Evolutionary conservation across 1,139 yeast genomes (phyloP), one percentile per base, ranked within the genome.

Genomic region (Pichia sp.): DNA sequence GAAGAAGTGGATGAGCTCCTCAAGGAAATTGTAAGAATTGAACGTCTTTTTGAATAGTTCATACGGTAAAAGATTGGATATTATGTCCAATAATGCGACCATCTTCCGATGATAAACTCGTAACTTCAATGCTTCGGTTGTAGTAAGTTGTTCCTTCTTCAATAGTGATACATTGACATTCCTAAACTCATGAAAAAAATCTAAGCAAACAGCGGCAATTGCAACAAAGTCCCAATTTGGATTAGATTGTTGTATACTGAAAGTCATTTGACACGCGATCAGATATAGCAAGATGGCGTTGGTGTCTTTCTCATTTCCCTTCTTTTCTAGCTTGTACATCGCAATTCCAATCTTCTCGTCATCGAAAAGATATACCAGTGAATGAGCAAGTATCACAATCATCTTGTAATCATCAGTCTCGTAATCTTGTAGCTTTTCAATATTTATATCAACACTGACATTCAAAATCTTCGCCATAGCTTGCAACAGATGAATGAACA

Each of bases 21-120:
- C 66, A 7, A 80, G 48, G 4, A 73, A 70, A 15, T 68, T 52
- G 48, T 77, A 77, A 15, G 71, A 69, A 9, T 67, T 53, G 22
- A 79, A 54, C 48, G 71, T 76, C 33, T 72, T 66, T 35, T 69
- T 69, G 0, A 74, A 67, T 23, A 69, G 66, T 30, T 77, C 69
- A 48, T 59, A 73, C 39, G 71, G 69, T 14, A 73, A 55, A 20
- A 79, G 48, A 24, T 70, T 69, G 2, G 78, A 61, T 4, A 79
- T 48, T 7, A 76, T 66, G 51, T 80, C 85, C 27, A 77, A 47
- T 0, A 44, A 32, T 1, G 52, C 38, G 8, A 63, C 44, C 16
- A 64, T 22, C 15, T 49, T 37, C n/a, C 41, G 31, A 34, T 55
- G 54, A 8, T 37, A 12, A 3, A 21, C n/a, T 2, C 30, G 22